A percentile compares a stretch with the other conserved stretches of the same genome.
phyloP scores from a whole-genome alignment of 2,329 filamentous ascomycete species.

The Malbranchea cinnamomea region DNA sequence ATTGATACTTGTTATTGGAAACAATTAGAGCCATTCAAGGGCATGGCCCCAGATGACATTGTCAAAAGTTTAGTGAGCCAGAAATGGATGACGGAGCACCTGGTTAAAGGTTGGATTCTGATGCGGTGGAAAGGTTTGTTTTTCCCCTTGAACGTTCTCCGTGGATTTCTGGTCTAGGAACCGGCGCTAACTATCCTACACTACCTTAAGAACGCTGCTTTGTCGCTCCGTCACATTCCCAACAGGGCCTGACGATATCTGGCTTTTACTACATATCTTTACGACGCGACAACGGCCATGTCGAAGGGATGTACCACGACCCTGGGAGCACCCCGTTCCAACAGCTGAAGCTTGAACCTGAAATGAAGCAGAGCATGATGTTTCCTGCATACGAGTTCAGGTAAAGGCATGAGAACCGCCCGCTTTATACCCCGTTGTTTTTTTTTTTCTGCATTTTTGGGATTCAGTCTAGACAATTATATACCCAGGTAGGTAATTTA shows the following conservation, averaged over 20 bases:
- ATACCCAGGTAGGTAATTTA: too few species aligned
- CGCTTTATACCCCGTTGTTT: not conserved
- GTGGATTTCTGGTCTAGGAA: not conserved
- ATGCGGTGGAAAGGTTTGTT: conserved; percentile 37
- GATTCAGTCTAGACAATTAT: too few species aligned
- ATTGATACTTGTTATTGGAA: conserved; percentile 35
- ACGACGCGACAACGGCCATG: conserved; percentile 28
- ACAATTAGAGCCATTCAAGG: conserved; percentile 32
- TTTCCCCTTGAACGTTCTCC: not conserved
- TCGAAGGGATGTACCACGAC: conserved; percentile 36
- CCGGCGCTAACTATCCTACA: not conserved
- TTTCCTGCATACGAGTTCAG: conserved; percentile 30
- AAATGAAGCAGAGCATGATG: conserved; percentile 22
- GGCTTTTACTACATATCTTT: conserved; percentile 37
- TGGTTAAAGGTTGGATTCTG: conserved; percentile 32
- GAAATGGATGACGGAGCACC: conserved; percentile 28
- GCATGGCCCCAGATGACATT: conserved; percentile 29
- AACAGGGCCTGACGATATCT: conserved; percentile 34
- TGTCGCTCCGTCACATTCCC: conserved; percentile 31
- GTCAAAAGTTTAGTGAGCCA: conserved; percentile 30
- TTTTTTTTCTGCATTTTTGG: conserved; percentile 2
- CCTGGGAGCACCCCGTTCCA: conserved; percentile 36
- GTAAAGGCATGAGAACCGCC: conserved; percentile 10
- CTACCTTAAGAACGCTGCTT: conserved; percentile 28
- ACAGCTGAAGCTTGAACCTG: conserved; percentile 29